Evolutionary conservation across 805 yeast species (phyloP), one percentile per base, ranked within the genome.

Genomic region (Starmerella gropengiesseri): DNA sequence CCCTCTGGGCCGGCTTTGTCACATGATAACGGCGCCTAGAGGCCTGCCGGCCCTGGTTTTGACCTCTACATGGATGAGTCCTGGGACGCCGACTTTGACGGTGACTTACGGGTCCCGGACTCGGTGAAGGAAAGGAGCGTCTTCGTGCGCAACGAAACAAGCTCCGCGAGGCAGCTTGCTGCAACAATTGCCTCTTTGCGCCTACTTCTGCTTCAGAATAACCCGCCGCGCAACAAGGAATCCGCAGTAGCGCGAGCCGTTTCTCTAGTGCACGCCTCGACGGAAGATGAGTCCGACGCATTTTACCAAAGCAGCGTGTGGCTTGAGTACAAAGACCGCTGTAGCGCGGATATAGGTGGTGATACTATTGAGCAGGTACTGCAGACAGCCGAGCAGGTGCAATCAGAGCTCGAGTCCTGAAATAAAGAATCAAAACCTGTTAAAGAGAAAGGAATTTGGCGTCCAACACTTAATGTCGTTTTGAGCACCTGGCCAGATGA

Each of bases 31-130:
- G n/a, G n/a, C n/a, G n/a, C n/a, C n/a, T n/a, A n/a, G n/a, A n/a
- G n/a, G n/a, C n/a, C n/a, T n/a, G n/a, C n/a, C n/a, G n/a, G n/a
- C n/a, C n/a, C n/a, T n/a, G 41, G 34, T 17, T n/a, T 18, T 16
- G n/a, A 12, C 5, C 7, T 22, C 17, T 11, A 26, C 8, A 49
- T 50, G 54, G 54, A 50, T 40, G 54, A 52, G 52, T 50, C 54
- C 87, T 84, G 64, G 93, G 94, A 5, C 66, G 73, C 56, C 83
- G 83, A 60, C 65, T 83, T 56, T 42, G 49, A 48, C 28, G 59
- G 56, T 11, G 59, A 51, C 7, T 35, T 57, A 13, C 30, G 43
- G 31, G 43, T 50, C 41, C 54, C 54, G 18, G 49, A 37, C 37
- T 21, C 42, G n/a, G 40, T 45, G 32, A 36, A 38, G n/a, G 38